Percentiles rank a stretch among this genome's conserved stretches.
Evolutionary conservation across 345 rosid genomes (phyloP).

Genomic region (Ceriops tagal): DNA sequence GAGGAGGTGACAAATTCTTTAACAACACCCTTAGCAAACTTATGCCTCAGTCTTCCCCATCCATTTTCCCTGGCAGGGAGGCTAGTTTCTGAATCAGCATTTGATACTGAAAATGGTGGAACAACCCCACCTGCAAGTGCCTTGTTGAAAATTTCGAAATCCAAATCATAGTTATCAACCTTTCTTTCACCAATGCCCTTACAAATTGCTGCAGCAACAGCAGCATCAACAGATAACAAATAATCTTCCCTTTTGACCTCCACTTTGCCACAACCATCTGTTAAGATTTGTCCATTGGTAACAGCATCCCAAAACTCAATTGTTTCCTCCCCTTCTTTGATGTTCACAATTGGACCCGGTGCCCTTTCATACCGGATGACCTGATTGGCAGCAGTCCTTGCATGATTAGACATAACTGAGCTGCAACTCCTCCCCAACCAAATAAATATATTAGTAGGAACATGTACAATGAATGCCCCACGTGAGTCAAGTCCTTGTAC

Average conservation of each 20-base stretch:
- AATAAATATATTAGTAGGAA: slow-evolving; percentile 54
- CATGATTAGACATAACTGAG: slow-evolving; percentile 43
- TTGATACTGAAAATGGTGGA: slow-evolving; percentile 51
- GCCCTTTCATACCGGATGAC: slow-evolving; percentile 60
- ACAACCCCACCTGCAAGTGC: slow-evolving; percentile 68
- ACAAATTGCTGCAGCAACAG: slow-evolving; percentile 7
- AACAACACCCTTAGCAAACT: slow-evolving; percentile 52
- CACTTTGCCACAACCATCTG: slow-evolving; percentile 26
- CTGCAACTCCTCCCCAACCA: slow-evolving; percentile 58
- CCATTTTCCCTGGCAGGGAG: slow-evolving; percentile 62
- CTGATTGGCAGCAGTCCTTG: slow-evolving; percentile 62
- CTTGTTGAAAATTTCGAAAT: slow-evolving; percentile 58
- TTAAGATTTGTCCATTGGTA: slow-evolving; percentile 26
- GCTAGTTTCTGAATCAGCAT: slow-evolving; percentile 49
- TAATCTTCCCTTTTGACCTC: slow-evolving; percentile 23
- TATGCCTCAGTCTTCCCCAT: slow-evolving; percentile 60
- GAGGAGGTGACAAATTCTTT: slow-evolving; percentile 48
- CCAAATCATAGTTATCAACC: slow-evolving; percentile 54
- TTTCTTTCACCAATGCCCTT: slow-evolving; percentile 30
- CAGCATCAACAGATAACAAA: slow-evolving; percentile 19
- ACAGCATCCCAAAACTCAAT: slow-evolving; percentile 61
- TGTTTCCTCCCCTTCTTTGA: slow-evolving; percentile 60
- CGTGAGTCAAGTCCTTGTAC: slow-evolving; percentile 55
- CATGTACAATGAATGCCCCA: slow-evolving; percentile 58
- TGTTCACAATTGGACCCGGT: slow-evolving; percentile 40